Conservation (phyloP, 805 yeast species). For the Candida michaelii region DNA sequence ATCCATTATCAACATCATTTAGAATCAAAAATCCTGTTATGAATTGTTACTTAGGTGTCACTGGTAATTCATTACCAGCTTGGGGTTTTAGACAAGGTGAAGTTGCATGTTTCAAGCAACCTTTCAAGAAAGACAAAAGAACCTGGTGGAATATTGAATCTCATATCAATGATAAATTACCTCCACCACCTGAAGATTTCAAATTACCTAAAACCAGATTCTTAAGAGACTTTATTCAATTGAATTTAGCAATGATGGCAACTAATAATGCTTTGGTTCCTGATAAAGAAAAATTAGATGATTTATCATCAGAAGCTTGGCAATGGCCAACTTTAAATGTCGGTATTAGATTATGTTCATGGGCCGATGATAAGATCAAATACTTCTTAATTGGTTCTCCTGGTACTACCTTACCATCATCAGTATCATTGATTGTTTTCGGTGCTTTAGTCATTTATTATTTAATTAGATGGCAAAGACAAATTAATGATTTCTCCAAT, state of each 20-base stretch:
- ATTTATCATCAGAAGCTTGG: conserved; percentile 75
- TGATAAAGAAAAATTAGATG: conserved; percentile 68
- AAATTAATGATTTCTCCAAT: conserved; percentile 51
- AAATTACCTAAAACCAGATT: conserved; percentile 73
- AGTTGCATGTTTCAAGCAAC: conserved; percentile 71
- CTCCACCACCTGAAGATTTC: conserved; percentile 59
- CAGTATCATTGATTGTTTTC: conserved; percentile 57
- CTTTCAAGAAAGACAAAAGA: conserved; percentile 73
- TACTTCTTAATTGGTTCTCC: conserved; percentile 73
- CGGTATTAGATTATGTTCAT: conserved; percentile 76
- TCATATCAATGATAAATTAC: conserved; percentile 59
- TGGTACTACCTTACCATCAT: conserved; percentile 67
- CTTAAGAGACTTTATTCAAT: conserved; percentile 65
- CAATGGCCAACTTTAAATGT: conserved; percentile 73
- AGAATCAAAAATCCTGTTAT: conserved; percentile 66
- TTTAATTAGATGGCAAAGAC: conserved; percentile 69
- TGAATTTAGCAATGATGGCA: conserved; percentile 81
- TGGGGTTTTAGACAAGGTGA: conserved; percentile 99
- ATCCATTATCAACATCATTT: conserved; percentile 82
- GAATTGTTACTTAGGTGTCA: conserved; percentile 83
- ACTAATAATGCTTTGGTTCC: conserved; percentile 81
- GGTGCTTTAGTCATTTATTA: conserved; percentile 44
- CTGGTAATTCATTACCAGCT: conserved; percentile 79
- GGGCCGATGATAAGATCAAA: conserved; percentile 56
- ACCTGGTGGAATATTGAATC: conserved; percentile 88